Conservation (phyloP, 208 protist species). For the Crithidia sp. region DNA sequence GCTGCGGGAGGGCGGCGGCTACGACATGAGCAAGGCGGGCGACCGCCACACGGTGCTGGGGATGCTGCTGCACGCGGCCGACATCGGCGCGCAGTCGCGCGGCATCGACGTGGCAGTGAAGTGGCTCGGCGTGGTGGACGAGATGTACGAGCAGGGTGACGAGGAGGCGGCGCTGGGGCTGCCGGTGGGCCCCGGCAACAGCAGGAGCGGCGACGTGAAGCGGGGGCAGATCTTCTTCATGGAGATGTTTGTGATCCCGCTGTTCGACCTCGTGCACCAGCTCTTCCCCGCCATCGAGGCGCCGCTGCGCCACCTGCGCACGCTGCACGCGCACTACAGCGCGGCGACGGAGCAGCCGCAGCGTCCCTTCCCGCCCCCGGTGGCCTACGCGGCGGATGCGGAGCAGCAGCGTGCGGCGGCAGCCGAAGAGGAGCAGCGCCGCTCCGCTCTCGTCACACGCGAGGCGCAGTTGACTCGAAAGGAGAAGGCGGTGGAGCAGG, state of each 20-base stretch:
- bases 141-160: conserved; percentile 79
- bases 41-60: conserved; percentile 63
- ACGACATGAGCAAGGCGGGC: conserved; percentile 39
- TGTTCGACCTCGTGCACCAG: conserved; percentile 71
- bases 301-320: conserved; percentile 57
- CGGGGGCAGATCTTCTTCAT: conserved; percentile 75
- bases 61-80: conserved; percentile 78
- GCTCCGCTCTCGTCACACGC: neutral
- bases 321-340: conserved; percentile 57
- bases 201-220: conserved; percentile 34
- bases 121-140: conserved; percentile 80
- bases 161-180: conserved; percentile 60
- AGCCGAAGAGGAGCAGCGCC: neutral
- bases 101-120: conserved; percentile 59
- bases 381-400: conserved; percentile 20
- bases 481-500: conserved; percentile 28
- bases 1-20: conserved; percentile 25
- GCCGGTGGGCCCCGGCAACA: conserved; percentile 53
- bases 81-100: conserved; percentile 73
- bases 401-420: neutral
- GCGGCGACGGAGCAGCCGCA: conserved; percentile 6
- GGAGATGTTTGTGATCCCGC: conserved; percentile 70
- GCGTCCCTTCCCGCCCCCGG: conserved; percentile 26
- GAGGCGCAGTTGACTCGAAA: conserved; percentile 9
- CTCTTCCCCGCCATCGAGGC: conserved; percentile 55